These are phyloP conservation scores for Coniochaeta pulveracea DNA, from an alignment of 2,329 filamentous ascomycete genomes.

Conservation along the genomic window DNA sequence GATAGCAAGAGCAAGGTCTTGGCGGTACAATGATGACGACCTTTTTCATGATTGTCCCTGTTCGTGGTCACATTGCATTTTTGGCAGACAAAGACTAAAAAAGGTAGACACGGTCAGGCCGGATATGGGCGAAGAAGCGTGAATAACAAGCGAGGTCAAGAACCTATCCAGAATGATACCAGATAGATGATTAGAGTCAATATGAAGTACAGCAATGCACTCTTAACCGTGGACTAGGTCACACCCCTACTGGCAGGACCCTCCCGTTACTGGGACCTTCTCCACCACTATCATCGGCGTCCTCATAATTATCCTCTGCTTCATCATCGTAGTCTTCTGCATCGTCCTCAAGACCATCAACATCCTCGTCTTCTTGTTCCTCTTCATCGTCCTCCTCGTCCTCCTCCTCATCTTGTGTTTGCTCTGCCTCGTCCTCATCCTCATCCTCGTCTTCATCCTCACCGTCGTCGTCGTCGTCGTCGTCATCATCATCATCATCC, in stretches of 20 bases:
- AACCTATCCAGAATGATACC: too few relatives aligned
- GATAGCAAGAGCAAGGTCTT: conserved; percentile 33
- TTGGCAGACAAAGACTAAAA: too few relatives aligned
- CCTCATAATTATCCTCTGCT: conserved; percentile 8
- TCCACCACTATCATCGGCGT: neutral
- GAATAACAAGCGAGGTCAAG: too few relatives aligned
- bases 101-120: too few relatives aligned
- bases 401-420: conserved; percentile 11
- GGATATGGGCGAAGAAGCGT: too few relatives aligned
- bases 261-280: too few relatives aligned
- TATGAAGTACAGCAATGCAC: too few relatives aligned
- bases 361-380: conserved; percentile 10
- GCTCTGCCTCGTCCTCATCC: conserved; percentile 6
- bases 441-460: conserved; percentile 12
- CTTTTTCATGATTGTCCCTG: too few relatives aligned
- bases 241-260: too few relatives aligned
- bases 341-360: conserved; percentile 6
- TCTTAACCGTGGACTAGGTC: too few relatives aligned
- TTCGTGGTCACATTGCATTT: too few relatives aligned
- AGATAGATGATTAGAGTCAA: too few relatives aligned
- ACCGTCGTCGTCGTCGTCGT: conserved; percentile 10
- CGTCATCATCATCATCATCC: conserved; percentile 6
- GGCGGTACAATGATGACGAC: conserved; percentile 40
- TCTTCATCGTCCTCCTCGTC: conserved; percentile 10
- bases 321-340: conserved; percentile 10